A percentile compares a stretch with the other conserved stretches of the same genome.
These are phyloP conservation scores for Ophiosphaerella korrae DNA, from an alignment of 2,329 filamentous ascomycete species.

Conservation along the genomic window DNA sequence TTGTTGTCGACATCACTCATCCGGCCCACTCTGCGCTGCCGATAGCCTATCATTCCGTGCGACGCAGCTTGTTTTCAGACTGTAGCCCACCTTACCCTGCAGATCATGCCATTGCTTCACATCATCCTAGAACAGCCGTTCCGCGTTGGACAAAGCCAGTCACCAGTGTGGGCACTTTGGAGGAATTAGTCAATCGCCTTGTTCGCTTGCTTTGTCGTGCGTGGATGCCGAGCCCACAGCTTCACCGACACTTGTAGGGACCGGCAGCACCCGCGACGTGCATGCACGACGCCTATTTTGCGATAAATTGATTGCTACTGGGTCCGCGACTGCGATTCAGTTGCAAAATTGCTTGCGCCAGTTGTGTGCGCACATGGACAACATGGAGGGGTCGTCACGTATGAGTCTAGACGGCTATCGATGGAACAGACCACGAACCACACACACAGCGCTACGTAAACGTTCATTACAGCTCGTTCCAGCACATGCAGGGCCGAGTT, in stretches of 20 bases:
- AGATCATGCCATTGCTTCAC: conserved; percentile 18
- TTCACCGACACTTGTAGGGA: conserved; percentile 38
- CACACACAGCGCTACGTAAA: conserved; percentile 36
- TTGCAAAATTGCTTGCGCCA: conserved; percentile 30
- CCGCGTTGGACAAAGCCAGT: conserved; percentile 12
- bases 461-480: conserved; percentile 30
- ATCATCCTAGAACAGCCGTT: conserved; percentile 7
- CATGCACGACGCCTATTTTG: conserved; percentile 23
- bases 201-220: conserved; percentile 36
- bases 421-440: conserved; percentile 28
- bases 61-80: conserved; percentile 35
- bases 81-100: conserved; percentile 20
- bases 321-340: conserved; percentile 26
- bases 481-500: conserved; percentile 35
- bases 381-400: conserved; percentile 25
- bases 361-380: conserved; percentile 29
- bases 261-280: conserved; percentile 34
- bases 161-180: conserved; percentile 11
- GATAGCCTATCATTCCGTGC: conserved; percentile 35
- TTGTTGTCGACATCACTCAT: conserved; percentile 16
- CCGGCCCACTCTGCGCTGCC: conserved; percentile 24
- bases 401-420: conserved; percentile 26
- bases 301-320: conserved; percentile 20
- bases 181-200: background rate
- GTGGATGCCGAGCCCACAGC: conserved; percentile 26